Base-by-base conservation (phyloP, 208 protist genomes). In the Crithidia sp. region DNA sequence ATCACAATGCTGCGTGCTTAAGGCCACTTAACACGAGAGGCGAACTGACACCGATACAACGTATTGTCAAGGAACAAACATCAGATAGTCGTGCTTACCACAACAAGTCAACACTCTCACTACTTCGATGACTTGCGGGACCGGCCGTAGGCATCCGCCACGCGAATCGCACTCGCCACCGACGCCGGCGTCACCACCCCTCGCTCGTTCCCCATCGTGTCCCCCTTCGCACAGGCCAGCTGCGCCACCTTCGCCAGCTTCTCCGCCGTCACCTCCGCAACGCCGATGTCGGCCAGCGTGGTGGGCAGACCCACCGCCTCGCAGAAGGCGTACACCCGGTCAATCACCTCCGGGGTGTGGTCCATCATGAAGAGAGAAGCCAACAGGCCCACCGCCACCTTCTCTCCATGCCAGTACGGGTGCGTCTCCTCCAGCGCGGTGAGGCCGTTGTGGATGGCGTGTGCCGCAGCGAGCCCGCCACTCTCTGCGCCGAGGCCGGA, bases 371-470 rank as follows among this genome's bases (percentile, higher is more conserved):
- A 73, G 7, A 78, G 56, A 17, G 66, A 72, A 7, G 71, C 69
- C 39, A 60, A 53, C 43, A 74, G 7, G 40, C 78, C 78, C 12
- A 73, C 50, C 47, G 71, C 60, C 44, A 83, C 78, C 60, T 83
- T 83, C 64, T 83, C 71, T 44, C 78, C 78, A 49, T 83, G 78
- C 58, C 37, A 60, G 61, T 57, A 83, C 36, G 28, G 19, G 41
- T 83, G 78, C 16, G 62, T 70, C 55, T 74, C 64, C 6, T 19
- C 10, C 9, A 83, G 61, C 8, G 44, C 54, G 9, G 78, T 79
- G 36, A 83, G 65, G 47, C 71, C 78, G 56, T 83, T 83, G 62
- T 83, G 71, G 60, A 83, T 83, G 16, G 71, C 71, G 67, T 83
- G 78, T 4, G 65, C 62, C 16, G 78, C 78, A 9, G 39, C 71